phyloP scores from a whole-genome alignment of 352 stramenopile genomes.

The Globisporangium lucens region DNA sequence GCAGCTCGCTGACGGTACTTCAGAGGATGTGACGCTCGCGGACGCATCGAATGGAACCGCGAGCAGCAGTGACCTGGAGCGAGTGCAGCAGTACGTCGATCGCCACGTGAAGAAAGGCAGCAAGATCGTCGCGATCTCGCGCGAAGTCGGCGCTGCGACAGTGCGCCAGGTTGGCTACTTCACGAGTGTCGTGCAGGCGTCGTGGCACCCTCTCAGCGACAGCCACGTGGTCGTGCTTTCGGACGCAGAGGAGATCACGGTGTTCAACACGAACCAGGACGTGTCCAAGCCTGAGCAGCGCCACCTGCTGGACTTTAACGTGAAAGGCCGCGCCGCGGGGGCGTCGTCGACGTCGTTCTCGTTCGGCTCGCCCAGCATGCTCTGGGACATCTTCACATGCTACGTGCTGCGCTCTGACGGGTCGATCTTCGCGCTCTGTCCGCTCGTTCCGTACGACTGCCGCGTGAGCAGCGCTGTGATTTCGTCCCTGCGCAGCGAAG shows the following conservation, averaged over 20 bases:
- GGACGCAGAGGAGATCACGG: conserved; percentile 66
- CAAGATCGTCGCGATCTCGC: conserved; percentile 44
- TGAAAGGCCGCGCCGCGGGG: conserved; percentile 25
- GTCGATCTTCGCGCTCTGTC: conserved; percentile 64
- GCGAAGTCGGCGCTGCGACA: conserved; percentile 43
- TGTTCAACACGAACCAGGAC: conserved; percentile 67
- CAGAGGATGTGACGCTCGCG: conserved; percentile 21
- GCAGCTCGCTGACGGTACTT: conserved; percentile 43
- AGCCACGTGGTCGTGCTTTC: conserved; percentile 69
- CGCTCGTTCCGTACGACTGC: conserved; percentile 64
- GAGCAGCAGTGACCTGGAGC: conserved; percentile 27
- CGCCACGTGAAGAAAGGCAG: conserved; percentile 19
- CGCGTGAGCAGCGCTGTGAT: conserved; percentile 40
- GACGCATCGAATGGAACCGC: conserved; percentile 11
- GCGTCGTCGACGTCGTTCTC: conserved; percentile 48
- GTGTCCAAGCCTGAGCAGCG: conserved; percentile 71
- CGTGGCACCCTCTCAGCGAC: conserved; percentile 76
- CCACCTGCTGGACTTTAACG: conserved; percentile 51
- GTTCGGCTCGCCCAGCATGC: conserved; percentile 48
- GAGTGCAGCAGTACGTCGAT: conserved; percentile 22
- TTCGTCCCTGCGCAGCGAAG: conserved; percentile 50
- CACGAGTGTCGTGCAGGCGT: conserved; percentile 43
- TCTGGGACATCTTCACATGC: conserved; percentile 76
- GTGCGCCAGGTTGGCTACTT: conserved; percentile 64
- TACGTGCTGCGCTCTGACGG: conserved; percentile 74